phyloP scores from a whole-genome alignment of 2,329 filamentous ascomycete genomes.

The Arachnomyces sp. region DNA sequence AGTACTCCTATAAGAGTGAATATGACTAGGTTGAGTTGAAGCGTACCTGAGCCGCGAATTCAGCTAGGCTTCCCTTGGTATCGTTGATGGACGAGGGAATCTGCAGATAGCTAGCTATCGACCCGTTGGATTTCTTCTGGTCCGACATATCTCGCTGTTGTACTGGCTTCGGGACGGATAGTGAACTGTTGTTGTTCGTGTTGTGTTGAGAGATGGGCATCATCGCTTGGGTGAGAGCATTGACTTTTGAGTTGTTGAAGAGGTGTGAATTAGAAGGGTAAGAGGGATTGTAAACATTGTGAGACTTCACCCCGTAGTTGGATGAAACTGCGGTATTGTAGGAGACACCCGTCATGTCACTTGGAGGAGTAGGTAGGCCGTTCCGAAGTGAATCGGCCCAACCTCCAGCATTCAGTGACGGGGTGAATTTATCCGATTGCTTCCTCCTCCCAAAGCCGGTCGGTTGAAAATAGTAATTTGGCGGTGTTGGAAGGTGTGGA shows the following conservation, averaged over 20 bases:
- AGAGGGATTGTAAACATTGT: slow-evolving; percentile 19
- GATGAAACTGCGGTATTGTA: slow-evolving; percentile 26
- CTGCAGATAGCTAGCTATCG: slow-evolving; percentile 50
- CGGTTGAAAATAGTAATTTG: no score
- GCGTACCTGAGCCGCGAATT: slow-evolving; percentile 73
- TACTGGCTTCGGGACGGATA: slow-evolving; percentile 12
- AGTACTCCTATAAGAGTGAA: background rate
- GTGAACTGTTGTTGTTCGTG: background rate
- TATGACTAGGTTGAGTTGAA: slow-evolving; percentile 5
- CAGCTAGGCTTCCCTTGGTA: slow-evolving; percentile 66
- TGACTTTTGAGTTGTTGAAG: slow-evolving; percentile 16
- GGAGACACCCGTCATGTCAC: slow-evolving; percentile 36
- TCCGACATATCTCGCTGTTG: slow-evolving; percentile 19
- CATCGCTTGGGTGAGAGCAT: slow-evolving; percentile 17
- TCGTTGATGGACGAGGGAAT: slow-evolving; percentile 70
- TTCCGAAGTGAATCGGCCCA: slow-evolving; percentile 32
- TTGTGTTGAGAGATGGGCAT: slow-evolving; percentile 8
- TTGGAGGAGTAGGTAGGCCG: slow-evolving; percentile 35
- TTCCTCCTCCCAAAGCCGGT: slow-evolving; percentile 4
- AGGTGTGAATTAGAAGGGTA: slow-evolving; percentile 15
- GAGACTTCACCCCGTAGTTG: slow-evolving; percentile 24
- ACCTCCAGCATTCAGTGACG: slow-evolving; percentile 14
- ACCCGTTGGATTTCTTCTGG: slow-evolving; percentile 22
- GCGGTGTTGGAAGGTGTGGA: no score
- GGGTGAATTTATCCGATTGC: slow-evolving; percentile 8